Evolutionary conservation across 2,329 filamentous ascomycete genomes (phyloP), one percentile per base, ranked within the genome.

Genomic region (Nemania serpens): DNA sequence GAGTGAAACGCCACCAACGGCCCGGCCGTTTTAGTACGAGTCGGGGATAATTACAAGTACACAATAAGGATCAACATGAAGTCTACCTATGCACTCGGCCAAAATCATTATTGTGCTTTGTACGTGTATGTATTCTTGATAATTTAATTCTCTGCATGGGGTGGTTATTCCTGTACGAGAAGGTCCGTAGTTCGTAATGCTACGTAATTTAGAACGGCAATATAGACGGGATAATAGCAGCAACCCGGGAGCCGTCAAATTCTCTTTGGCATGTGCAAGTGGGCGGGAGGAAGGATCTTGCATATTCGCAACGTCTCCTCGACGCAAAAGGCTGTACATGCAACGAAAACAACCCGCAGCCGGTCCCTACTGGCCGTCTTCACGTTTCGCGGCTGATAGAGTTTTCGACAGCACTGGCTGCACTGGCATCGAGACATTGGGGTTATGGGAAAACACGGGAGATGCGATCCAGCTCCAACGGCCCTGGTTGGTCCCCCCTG

Each of bases 381-480:
- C 49, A 56, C 12, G 59, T 60, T 61, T 49, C 15, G 52, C 12
- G 22, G 39, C 33, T 45, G 47, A 34, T 47, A 29, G 25, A 49
- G 37, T 42, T 37, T 22, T 42, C 49, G 48, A 29, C 7, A 29
- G 34, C 34, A 36, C 6, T 7, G 12, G 34, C 34, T 7, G 34
- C 6, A 39, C n/a, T 20, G 43, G 37, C 20, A 43, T 60, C 60
- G 58, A 62, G 46, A 59, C 55, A 57, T 54, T 55, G 56, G 59
- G 51, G 52, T 55, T 46, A 65, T 65, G 66, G 66, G 49, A 68
- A 66, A 68, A 68, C 59, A 68, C 12, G 50, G 41, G 58, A 66
- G 41, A 56, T 56, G 65, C n/a, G 39, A 55, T 39, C 22, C 57
- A 46, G 47, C 13, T 18, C 39, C 39, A 53, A 48, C 11, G 29